A percentile compares a stretch with the other conserved stretches of the same genome.
Conservation (phyloP, 108 stramenopile genomes). For the Nitzschia sp. region DNA sequence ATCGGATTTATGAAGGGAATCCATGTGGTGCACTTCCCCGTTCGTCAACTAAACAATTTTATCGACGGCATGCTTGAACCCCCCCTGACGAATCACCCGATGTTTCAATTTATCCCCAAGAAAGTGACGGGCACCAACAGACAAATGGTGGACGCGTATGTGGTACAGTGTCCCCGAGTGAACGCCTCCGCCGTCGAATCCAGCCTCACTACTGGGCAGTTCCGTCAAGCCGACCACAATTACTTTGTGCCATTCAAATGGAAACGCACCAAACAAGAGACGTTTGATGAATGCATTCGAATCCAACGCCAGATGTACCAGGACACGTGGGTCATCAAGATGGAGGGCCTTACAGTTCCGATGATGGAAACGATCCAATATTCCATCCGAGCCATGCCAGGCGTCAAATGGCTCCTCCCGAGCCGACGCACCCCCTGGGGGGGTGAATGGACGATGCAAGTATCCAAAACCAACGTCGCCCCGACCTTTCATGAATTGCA, state of each 20-base stretch:
- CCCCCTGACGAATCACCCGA: neutral
- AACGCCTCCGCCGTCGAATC: neutral
- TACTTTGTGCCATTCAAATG: too few species aligned
- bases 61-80: neutral
- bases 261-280: neutral
- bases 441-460: neutral
- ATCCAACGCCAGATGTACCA: neutral
- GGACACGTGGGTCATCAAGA: neutral
- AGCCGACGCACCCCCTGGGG: neutral
- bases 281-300: neutral
- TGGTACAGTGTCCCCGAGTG: neutral
- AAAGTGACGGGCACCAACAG: neutral
- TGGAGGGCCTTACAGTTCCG: neutral
- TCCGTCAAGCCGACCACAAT: neutral
- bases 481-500: neutral
- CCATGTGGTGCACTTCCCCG: neutral
- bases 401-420: neutral
- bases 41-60: neutral
- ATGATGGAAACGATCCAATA: neutral
- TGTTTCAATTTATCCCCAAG: neutral
- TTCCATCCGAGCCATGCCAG: neutral
- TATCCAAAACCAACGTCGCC: neutral
- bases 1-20: neutral
- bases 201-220: neutral
- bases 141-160: neutral